These are phyloP conservation scores for Rhinocladiella similis DNA, from an alignment of 2,329 filamentous ascomycete species.

Conservation along the genomic window DNA sequence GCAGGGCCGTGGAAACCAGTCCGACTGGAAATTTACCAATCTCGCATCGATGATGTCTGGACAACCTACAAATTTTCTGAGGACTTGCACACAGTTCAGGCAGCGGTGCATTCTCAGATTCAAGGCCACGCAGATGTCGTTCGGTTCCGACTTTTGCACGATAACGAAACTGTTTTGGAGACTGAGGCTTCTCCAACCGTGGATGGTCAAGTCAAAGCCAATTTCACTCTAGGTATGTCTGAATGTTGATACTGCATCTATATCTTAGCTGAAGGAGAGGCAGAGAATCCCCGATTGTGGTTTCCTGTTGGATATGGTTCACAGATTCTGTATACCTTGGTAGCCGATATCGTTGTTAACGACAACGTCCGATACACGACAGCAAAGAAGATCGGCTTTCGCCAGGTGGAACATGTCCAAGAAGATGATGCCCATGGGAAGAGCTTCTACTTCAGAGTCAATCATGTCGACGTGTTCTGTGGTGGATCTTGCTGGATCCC, in stretches of 20 bases:
- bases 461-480: constrained; percentile 66
- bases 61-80: constrained; percentile 40
- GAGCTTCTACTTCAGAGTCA: constrained; percentile 64
- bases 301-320: constrained; percentile 60
- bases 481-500: constrained; percentile 68
- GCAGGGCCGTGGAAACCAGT: constrained; percentile 67
- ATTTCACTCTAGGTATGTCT: not conserved
- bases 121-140: not conserved
- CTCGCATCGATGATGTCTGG: constrained; percentile 60
- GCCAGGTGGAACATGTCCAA: constrained; percentile 30
- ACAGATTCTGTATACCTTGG: constrained; percentile 57
- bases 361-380: constrained; percentile 31
- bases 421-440: constrained; percentile 55
- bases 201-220: not conserved
- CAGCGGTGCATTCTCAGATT: constrained; percentile 34
- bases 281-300: constrained; percentile 53
- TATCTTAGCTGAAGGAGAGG: too few species aligned
- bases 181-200: constrained; percentile 36
- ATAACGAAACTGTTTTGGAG: constrained; percentile 38
- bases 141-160: constrained; percentile 34
- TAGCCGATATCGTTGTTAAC: constrained; percentile 42
- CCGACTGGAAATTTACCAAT: constrained; percentile 61
- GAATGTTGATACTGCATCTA: too few species aligned
- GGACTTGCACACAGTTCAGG: constrained; percentile 37
- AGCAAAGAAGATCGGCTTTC: not conserved